Conservation (phyloP, 73 alveolate species). For the Effrenium voratum region DNA sequence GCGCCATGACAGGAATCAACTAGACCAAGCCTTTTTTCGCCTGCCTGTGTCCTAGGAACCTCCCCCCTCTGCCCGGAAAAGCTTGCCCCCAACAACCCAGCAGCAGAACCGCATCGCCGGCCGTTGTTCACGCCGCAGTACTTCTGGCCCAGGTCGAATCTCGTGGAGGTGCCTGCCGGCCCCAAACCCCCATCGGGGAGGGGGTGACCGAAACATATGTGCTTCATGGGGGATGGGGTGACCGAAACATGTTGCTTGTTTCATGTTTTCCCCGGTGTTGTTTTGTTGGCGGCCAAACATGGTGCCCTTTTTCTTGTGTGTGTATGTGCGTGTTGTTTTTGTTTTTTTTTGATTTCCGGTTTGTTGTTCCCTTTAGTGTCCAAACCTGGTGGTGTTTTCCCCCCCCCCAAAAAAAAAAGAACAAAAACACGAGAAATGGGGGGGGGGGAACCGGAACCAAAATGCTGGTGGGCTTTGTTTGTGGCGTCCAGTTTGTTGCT, state of each 20-base stretch:
- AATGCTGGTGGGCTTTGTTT: not conserved
- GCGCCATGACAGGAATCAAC: too few relatives aligned
- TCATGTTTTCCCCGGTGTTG: not conserved
- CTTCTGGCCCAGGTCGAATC: slow-evolving; percentile 76
- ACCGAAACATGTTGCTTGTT: not conserved
- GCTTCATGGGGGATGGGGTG: not conserved
- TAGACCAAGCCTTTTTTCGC: too few relatives aligned
- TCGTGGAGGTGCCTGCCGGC: slow-evolving; percentile 50
- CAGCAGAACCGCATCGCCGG: too few relatives aligned
- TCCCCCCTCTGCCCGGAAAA: too few relatives aligned
- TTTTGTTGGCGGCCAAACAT: not conserved
- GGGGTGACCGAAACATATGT: not conserved
- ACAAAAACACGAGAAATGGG: not conserved
- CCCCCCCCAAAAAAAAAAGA: too few relatives aligned
- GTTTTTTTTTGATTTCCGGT: not conserved
- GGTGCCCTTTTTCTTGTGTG: not conserved
- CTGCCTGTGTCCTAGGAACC: too few relatives aligned
- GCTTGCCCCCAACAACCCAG: too few relatives aligned
- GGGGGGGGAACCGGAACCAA: not conserved
- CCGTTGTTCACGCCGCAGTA: slow-evolving; percentile 91
- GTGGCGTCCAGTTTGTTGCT: not conserved
- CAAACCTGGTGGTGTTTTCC: too few relatives aligned
- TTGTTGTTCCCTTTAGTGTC: not conserved
- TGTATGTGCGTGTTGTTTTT: not conserved
- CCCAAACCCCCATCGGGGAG: not conserved